Conservation (phyloP, 2,329 filamentous ascomycete genomes). For the Talaromyces sp. region DNA sequence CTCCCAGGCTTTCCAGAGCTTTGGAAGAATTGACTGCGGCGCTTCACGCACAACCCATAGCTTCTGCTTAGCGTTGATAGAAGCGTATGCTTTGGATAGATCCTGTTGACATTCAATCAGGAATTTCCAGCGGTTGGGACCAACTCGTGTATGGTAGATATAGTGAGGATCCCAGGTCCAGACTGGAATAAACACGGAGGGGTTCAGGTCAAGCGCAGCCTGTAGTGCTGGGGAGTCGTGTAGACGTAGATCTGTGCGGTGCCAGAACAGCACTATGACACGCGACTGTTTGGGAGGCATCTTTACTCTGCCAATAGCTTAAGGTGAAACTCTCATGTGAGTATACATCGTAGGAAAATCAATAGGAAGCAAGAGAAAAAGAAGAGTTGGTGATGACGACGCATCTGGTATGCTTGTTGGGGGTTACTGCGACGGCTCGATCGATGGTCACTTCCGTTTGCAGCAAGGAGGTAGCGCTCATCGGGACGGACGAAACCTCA, state of each 20-base stretch:
- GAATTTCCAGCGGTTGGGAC: constrained; percentile 73
- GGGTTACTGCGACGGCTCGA: not conserved
- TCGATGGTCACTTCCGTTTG: constrained; percentile 5
- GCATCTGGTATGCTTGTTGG: not conserved
- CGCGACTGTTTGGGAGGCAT: constrained; percentile 8
- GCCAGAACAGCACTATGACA: constrained; percentile 69
- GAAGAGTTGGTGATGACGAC: not conserved
- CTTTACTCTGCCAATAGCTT: too few relatives aligned
- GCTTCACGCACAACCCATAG: constrained; percentile 71
- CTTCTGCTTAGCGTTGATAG: constrained; percentile 68
- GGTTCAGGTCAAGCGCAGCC: constrained; percentile 68
- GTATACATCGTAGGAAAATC: too few relatives aligned
- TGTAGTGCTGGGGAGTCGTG: constrained; percentile 74
- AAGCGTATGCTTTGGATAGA: constrained; percentile 64
- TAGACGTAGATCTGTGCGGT: constrained; percentile 72
- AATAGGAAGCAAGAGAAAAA: too few relatives aligned
- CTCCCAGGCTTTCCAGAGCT: constrained; percentile 70
- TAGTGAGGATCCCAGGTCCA: constrained; percentile 83
- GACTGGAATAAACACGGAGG: constrained; percentile 68
- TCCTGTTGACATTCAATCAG: constrained; percentile 73
- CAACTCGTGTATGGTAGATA: constrained; percentile 68
- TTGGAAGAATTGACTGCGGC: constrained; percentile 68
- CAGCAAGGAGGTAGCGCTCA: constrained; percentile 5
- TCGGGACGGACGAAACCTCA: not conserved
- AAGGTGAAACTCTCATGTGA: too few relatives aligned